These are phyloP conservation scores for Triangularia setosa DNA, from an alignment of 2,329 filamentous ascomycete genomes.

Conservation along the genomic window DNA sequence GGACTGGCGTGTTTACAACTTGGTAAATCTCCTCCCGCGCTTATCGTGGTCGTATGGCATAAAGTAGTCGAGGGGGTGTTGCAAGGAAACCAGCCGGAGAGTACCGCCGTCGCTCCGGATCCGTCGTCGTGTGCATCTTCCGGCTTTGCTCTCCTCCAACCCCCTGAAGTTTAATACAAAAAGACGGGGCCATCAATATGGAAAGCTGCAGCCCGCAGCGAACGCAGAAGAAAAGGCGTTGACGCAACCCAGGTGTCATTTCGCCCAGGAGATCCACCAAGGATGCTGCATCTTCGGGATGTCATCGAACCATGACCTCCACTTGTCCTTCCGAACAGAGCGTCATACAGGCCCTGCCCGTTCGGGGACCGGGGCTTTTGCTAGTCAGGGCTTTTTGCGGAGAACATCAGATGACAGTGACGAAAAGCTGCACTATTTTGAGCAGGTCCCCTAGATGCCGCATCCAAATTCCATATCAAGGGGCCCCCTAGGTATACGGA, in stretches of 20 bases:
- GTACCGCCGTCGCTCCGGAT: neutral
- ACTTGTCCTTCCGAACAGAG: neutral
- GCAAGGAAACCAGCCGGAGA: neutral
- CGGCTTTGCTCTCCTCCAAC: neutral
- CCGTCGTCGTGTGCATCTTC: neutral
- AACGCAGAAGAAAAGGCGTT: neutral
- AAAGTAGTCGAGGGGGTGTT: neutral
- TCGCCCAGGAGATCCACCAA: neutral
- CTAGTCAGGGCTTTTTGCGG: constrained; percentile 6
- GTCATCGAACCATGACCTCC: constrained; percentile 5
- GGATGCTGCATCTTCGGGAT: constrained; percentile 7
- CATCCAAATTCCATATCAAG: neutral
- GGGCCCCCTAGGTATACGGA: neutral
- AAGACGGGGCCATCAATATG: neutral
- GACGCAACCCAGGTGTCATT: neutral
- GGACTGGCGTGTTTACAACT: neutral
- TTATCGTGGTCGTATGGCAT: neutral
- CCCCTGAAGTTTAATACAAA: neutral
- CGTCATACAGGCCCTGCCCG: neutral
- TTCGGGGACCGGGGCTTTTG: neutral
- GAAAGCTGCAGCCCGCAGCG: neutral
- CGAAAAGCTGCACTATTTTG: neutral
- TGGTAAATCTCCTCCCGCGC: neutral
- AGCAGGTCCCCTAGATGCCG: neutral
- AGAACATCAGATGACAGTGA: constrained; percentile 13